Evolutionary conservation across 176 grass and related monocot species (phyloP).

Genomic region (Zea luxurians): DNA sequence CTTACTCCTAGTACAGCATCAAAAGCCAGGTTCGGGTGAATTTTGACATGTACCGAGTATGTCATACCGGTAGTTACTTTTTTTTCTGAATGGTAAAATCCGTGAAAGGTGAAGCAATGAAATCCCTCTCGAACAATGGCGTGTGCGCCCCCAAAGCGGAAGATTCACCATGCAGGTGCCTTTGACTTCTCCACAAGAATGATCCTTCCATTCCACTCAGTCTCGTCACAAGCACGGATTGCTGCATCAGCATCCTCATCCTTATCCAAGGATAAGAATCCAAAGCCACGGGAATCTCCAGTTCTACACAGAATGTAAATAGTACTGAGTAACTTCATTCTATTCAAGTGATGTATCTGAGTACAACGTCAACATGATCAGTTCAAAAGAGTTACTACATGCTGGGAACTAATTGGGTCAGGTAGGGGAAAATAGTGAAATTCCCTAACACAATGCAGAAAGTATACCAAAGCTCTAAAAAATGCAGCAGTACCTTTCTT

Average conservation of each 20-base stretch:
- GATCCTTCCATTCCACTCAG: slow-evolving; percentile 82
- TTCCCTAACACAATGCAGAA: not conserved
- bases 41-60: slow-evolving; percentile 58
- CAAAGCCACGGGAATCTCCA: slow-evolving; percentile 85
- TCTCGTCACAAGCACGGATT: slow-evolving; percentile 75
- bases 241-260: slow-evolving; percentile 92
- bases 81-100: slow-evolving; percentile 41
- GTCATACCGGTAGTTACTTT: slow-evolving; percentile 48
- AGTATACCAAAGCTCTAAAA: slow-evolving; percentile 2
- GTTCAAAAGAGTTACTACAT: slow-evolving; percentile 6
- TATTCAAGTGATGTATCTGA: slow-evolving; percentile 16
- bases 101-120: slow-evolving; percentile 39
- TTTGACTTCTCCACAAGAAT: slow-evolving; percentile 95
- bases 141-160: slow-evolving; percentile 1
- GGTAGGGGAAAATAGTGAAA: not conserved
- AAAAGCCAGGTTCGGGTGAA: slow-evolving; percentile 53
- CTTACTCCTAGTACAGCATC: slow-evolving; percentile 56
- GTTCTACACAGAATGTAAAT: slow-evolving; percentile 48
- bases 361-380: not conserved
- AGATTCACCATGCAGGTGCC: slow-evolving; percentile 53
- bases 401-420: not conserved
- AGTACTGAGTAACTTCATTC: slow-evolving; percentile 32
- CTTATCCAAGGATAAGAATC: slow-evolving; percentile 76
- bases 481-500: slow-evolving; percentile 20
- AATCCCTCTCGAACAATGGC: slow-evolving; percentile 8